A percentile compares a stretch with the other conserved stretches of the same genome.
Conservation (phyloP, 257 asterid genomes). For the Solanum stenotomum region DNA sequence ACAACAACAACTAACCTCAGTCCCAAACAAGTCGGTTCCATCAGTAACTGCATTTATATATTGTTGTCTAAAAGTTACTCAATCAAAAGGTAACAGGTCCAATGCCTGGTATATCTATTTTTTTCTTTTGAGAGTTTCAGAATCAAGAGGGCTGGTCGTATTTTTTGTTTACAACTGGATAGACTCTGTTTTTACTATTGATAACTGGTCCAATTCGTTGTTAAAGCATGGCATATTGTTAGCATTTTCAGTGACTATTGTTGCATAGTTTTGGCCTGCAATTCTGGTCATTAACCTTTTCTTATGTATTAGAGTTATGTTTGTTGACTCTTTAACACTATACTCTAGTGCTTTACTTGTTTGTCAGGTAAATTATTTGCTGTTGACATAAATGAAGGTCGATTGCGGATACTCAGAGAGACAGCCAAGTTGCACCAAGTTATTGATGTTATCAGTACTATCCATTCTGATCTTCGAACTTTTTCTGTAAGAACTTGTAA, state of each 20-base stretch:
- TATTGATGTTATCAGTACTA: conserved; percentile 40
- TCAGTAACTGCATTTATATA: background rate
- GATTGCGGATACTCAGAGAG: conserved; percentile 83
- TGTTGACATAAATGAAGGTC: conserved; percentile 73
- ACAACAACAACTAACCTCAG: background rate
- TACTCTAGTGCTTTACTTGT: background rate
- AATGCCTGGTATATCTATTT: background rate
- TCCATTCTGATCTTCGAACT: conserved; percentile 68
- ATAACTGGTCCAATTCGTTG: background rate
- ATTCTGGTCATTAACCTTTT: background rate
- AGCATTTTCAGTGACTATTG: background rate
- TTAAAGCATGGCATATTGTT: background rate
- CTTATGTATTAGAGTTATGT: background rate
- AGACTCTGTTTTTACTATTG: background rate
- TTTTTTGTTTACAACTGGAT: background rate
- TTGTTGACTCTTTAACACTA: background rate
- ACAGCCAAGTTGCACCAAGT: conserved; percentile 69
- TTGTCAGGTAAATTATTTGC: conserved; percentile 66
- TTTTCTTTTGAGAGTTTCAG: background rate
- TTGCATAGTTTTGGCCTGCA: background rate
- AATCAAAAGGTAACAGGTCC: background rate
- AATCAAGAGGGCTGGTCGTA: background rate
- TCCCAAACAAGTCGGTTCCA: background rate
- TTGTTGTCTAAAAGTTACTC: background rate
- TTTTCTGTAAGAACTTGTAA: conserved; percentile 39